A percentile compares a stretch with the other conserved stretches of the same genome.
phyloP scores from a whole-genome alignment of 169 alveolate species.

The Plasmodium vinckei region DNA sequence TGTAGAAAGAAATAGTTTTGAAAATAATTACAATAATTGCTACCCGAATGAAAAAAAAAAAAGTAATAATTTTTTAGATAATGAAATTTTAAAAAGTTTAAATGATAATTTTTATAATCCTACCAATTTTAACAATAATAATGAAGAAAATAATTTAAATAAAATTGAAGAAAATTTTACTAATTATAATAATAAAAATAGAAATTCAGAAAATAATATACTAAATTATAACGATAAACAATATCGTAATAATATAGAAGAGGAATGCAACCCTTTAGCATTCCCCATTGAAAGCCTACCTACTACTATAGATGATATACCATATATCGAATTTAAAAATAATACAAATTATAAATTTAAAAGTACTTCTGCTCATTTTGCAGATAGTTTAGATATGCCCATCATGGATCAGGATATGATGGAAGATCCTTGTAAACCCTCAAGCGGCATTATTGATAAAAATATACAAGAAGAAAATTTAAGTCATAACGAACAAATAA shows the following conservation, averaged over 20 bases:
- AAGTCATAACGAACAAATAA: background rate
- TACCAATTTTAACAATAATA: background rate
- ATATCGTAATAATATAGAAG: conserved; percentile 1
- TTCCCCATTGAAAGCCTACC: conserved; percentile 8
- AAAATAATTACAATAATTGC: background rate
- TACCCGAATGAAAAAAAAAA: background rate
- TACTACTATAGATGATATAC: background rate
- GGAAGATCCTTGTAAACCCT: no score
- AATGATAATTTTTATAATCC: conserved; percentile 8
- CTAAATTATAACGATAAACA: background rate
- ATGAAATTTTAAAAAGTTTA: conserved; percentile 21
- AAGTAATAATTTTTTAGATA: conserved; percentile 2
- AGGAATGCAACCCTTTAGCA: background rate
- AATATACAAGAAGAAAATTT: background rate
- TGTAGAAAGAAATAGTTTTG: background rate
- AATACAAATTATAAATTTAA: conserved; percentile 18
- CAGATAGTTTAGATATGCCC: conserved; percentile 17
- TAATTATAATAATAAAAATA: background rate
- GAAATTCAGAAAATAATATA: conserved; percentile 1
- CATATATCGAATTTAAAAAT: conserved; percentile 17
- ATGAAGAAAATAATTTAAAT: background rate
- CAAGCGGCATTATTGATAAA: background rate
- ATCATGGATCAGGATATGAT: background rate
- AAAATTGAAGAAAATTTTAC: background rate
- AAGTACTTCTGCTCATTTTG: conserved; percentile 31